phyloP scores from a whole-genome alignment of 176 grass and related monocot species.

The Zea luxurians region DNA sequence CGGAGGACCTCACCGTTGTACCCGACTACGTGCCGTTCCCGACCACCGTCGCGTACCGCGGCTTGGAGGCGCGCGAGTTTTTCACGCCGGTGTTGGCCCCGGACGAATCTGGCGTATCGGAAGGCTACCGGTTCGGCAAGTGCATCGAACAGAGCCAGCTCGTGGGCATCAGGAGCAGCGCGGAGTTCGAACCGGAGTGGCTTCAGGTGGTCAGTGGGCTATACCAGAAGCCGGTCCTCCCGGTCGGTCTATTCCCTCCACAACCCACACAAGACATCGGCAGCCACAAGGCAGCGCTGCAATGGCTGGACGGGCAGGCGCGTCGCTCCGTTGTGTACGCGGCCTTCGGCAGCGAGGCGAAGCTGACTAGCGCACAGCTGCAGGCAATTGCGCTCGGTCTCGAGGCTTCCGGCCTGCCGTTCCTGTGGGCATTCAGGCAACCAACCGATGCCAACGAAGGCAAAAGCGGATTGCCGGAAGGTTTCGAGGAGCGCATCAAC shows the following conservation, averaged over 20 bases:
- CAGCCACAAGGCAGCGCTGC: not conserved
- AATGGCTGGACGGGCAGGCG: conserved; percentile 39
- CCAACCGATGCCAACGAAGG: not conserved
- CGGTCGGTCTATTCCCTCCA: not conserved
- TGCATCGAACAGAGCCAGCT: not conserved
- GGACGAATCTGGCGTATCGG: conserved; percentile 28
- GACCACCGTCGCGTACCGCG: conserved; percentile 25
- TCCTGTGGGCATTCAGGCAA: conserved; percentile 35
- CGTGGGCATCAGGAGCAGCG: conserved; percentile 22
- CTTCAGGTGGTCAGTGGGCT: conserved; percentile 29
- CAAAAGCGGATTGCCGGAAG: not conserved
- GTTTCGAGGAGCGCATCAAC: conserved; percentile 12
- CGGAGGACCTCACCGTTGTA: not conserved
- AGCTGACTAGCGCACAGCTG: conserved; percentile 10
- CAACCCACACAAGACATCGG: not conserved
- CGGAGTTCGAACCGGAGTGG: conserved; percentile 25
- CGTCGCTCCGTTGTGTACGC: conserved; percentile 30
- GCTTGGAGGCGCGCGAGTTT: conserved; percentile 34
- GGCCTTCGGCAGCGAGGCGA: conserved; percentile 40
- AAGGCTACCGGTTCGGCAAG: not conserved
- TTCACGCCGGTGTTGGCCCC: not conserved
- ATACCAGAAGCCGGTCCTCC: conserved; percentile 38
- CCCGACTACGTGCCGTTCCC: conserved; percentile 39
- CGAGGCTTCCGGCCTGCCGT: conserved; percentile 31
- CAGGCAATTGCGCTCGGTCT: conserved; percentile 22